Evolutionary conservation across 352 stramenopile genomes (phyloP), one percentile per base, ranked within the genome.

Genomic region (Plasmopara halstedii): DNA sequence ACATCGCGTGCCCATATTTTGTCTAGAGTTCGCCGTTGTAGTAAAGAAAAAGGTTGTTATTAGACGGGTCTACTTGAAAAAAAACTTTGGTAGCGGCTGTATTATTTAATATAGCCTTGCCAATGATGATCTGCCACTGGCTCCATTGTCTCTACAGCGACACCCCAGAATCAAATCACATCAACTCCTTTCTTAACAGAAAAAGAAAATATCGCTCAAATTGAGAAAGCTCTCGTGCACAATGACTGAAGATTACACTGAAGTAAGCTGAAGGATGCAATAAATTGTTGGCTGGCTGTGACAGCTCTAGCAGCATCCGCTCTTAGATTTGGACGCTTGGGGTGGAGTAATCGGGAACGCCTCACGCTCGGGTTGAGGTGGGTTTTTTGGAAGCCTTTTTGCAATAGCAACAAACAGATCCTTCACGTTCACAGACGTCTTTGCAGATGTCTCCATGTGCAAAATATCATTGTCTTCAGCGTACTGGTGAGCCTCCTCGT

Each of bases 401-500:
- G 82, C 82, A 51, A 99, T 99, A 46, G 97, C 94, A 11, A 98
- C 87, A 66, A 99, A 99, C 33, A 99, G 73, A 37, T 98, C 84
- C 65, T 98, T 98, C 25, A 99, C 97, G 68, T 99, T 99, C 51
- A 96, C 96, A 2, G 94, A 91, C 44, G 96, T 99, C 80, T 99
- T 99, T 31, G 97, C 97, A 5, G 93, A 99, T 35, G 96, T 99
- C 59, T 99, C 97, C 78, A 99, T 94, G 78, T 99, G 97, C 14
- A 99, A 73, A 64, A 99, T 98, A 46, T 96, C 92, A 64, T 99
- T 99, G 62, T 99, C 94, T 58, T 97, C 83, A 10, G 97, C 96
- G 57, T 99, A 99, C 56, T 96, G 87, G 58, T 98, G 91, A 8
- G 96, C 97, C 53, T 99, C 96, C 54, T 96, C 81, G 49, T 95